phyloP scores from a whole-genome alignment of 371 early-diverging fungal genomes.

The Rhizopus delemar region DNA sequence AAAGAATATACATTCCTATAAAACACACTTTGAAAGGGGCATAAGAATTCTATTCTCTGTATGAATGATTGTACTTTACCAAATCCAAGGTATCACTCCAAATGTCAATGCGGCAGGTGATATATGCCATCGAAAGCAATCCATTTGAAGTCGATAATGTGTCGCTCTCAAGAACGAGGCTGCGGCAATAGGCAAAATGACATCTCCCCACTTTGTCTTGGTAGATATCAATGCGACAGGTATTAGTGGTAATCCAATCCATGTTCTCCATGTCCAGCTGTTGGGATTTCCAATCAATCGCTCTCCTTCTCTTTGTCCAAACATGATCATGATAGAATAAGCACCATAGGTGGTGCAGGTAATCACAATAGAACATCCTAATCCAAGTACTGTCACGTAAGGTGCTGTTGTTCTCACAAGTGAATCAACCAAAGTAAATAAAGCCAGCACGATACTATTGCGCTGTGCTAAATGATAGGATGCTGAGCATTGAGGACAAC shows the following conservation, averaged over 20 bases:
- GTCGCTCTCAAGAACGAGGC: constrained; percentile 32
- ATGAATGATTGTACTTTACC: constrained; percentile 15
- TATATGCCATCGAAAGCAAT: constrained; percentile 55
- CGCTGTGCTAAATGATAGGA: constrained; percentile 64
- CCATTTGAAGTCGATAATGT: constrained; percentile 13
- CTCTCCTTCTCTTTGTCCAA: constrained; percentile 67
- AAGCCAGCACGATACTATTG: constrained; percentile 47
- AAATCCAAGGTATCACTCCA: constrained; percentile 60
- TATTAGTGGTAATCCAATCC: constrained; percentile 68
- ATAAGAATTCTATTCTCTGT: too few species aligned
- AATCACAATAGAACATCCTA: constrained; percentile 62
- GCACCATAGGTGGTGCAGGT: constrained; percentile 70
- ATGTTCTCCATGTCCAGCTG: constrained; percentile 66
- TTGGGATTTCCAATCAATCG: constrained; percentile 61
- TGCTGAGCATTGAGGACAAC: constrained; percentile 76
- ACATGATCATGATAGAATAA: constrained; percentile 67
- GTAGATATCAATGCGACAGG: constrained; percentile 65
- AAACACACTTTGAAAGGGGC: constrained; percentile 12
- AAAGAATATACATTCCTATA: constrained; percentile 21
- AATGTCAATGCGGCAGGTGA: constrained; percentile 53
- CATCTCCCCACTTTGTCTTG: constrained; percentile 51
- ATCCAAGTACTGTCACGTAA: constrained; percentile 63
- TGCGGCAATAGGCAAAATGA: constrained; percentile 38
- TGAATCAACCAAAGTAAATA: constrained; percentile 58
- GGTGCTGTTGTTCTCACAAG: constrained; percentile 65